Conservation (phyloP, 2,329 filamentous ascomycete species). For the Gaeumannomyces tritici region DNA sequence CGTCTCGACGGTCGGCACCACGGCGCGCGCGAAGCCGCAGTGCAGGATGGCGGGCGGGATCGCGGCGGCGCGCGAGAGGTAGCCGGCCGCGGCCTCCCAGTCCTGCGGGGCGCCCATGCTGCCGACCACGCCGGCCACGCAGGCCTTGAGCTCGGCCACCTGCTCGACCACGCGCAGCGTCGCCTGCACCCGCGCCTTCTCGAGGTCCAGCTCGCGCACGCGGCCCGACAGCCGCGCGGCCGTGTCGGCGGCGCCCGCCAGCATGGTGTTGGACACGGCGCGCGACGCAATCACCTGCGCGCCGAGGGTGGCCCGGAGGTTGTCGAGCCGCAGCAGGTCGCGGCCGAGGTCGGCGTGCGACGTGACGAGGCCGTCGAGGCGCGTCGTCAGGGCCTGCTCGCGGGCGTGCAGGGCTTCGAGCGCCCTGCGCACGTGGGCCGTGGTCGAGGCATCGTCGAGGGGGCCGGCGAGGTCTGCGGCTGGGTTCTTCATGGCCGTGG, state of each 20-base stretch:
- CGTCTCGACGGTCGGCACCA: constrained; percentile 92
- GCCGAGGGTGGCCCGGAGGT: constrained; percentile 79
- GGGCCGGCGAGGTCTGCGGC: constrained; percentile 15
- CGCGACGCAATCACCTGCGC: constrained; percentile 78
- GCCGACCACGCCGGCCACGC: constrained; percentile 85
- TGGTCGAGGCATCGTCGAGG: constrained; percentile 62
- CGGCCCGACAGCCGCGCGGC: constrained; percentile 77
- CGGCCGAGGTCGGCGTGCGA: constrained; percentile 81
- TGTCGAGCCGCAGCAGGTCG: constrained; percentile 78
- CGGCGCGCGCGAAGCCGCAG: constrained; percentile 79
- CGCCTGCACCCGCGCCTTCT: constrained; percentile 84
- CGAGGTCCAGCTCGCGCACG: constrained; percentile 78
- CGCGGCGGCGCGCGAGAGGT: constrained; percentile 72
- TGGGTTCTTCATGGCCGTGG: constrained; percentile 9
- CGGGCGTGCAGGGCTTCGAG: constrained; percentile 66
- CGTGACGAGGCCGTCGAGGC: constrained; percentile 66
- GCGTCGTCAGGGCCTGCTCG: constrained; percentile 64
- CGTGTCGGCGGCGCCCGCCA: constrained; percentile 75
- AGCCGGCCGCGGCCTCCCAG: constrained; percentile 93
- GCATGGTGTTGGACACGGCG: constrained; percentile 81
- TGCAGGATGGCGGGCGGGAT: constrained; percentile 73
- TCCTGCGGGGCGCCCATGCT: constrained; percentile 98
- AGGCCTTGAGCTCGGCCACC: constrained; percentile 93
- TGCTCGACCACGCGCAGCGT: constrained; percentile 90
- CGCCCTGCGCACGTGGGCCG: constrained; percentile 70